A percentile compares a stretch with the other conserved stretches of the same genome.
Evolutionary conservation across 352 stramenopile genomes (phyloP).

Genomic region (Phytophthora cryptogea): DNA sequence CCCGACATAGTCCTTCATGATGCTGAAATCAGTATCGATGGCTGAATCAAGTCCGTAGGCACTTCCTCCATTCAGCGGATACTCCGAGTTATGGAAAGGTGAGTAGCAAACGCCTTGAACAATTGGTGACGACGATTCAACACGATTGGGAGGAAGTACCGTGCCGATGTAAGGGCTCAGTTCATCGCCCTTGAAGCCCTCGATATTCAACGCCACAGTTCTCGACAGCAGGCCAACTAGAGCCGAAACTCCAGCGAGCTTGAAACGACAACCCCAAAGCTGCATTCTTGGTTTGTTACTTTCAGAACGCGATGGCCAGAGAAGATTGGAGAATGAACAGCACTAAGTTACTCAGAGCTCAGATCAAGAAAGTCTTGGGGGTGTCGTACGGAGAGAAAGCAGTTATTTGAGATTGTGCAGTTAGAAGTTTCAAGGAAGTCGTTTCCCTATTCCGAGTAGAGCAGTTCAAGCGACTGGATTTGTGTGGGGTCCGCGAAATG

Average conservation of each 20-base stretch:
- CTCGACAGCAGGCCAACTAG: constrained; percentile 12
- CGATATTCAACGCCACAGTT: constrained; percentile 24
- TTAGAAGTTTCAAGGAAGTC: constrained; percentile 23
- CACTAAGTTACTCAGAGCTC: neutral
- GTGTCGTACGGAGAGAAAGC: constrained; percentile 11
- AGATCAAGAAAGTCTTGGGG: constrained; percentile 4
- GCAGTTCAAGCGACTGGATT: constrained; percentile 38
- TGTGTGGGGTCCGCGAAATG: constrained; percentile 36
- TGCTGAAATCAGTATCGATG: constrained; percentile 69
- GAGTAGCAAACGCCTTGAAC: constrained; percentile 70
- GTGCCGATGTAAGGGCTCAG: constrained; percentile 16
- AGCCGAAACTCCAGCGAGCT: constrained; percentile 5
- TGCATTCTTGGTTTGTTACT: constrained; percentile 21
- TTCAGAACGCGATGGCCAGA: neutral
- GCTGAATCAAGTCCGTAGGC: constrained; percentile 42
- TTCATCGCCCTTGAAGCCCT: constrained; percentile 26
- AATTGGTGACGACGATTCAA: constrained; percentile 22
- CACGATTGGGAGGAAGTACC: constrained; percentile 2
- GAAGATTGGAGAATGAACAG: constrained; percentile 19
- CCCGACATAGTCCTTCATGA: constrained; percentile 67
- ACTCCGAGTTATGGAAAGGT: constrained; percentile 74
- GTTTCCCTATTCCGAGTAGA: constrained; percentile 44
- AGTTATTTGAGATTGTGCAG: constrained; percentile 26
- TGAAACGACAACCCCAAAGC: constrained; percentile 7
- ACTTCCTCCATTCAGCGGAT: constrained; percentile 52